phyloP scores from a whole-genome alignment of 2,329 filamentous ascomycete species.

The Fusarium torulosum region DNA sequence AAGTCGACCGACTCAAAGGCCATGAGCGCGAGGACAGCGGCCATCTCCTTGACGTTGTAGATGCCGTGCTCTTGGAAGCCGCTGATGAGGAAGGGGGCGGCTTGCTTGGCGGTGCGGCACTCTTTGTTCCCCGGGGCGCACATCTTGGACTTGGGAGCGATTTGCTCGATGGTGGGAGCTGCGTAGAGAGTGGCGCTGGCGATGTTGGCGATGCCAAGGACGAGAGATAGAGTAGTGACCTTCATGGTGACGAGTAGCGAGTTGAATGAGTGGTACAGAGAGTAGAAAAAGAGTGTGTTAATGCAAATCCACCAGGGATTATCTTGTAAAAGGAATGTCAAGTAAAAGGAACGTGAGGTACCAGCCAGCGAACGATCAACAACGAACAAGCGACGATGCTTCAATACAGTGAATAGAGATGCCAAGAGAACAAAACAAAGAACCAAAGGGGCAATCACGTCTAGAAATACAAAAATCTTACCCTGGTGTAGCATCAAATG shows the following conservation, averaged over 20 bases:
- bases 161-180: slow-evolving; percentile 59
- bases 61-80: slow-evolving; percentile 71
- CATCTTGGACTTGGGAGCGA: slow-evolving; percentile 68
- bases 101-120: slow-evolving; percentile 74
- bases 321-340: not conserved
- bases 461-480: not conserved
- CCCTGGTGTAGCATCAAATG: not conserved
- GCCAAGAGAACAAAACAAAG: not conserved
- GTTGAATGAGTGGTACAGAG: not conserved
- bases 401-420: not conserved
- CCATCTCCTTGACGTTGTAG: slow-evolving; percentile 68
- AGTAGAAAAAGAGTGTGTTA: not conserved
- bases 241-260: slow-evolving; percentile 44
- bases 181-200: slow-evolving; percentile 45
- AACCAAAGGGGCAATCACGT: not conserved
- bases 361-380: not conserved
- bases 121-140: slow-evolving; percentile 67
- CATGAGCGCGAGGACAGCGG: slow-evolving; percentile 77
- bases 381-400: not conserved
- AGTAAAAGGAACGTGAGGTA: slow-evolving; percentile 3
- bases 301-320: not conserved
- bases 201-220: slow-evolving; percentile 36
- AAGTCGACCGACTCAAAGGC: slow-evolving; percentile 78
- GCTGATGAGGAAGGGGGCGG: slow-evolving; percentile 67
- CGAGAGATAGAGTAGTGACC: slow-evolving; percentile 40